Evolutionary conservation across 2,329 filamentous ascomycete genomes (phyloP).

Genomic region (Fusarium annulatum): DNA sequence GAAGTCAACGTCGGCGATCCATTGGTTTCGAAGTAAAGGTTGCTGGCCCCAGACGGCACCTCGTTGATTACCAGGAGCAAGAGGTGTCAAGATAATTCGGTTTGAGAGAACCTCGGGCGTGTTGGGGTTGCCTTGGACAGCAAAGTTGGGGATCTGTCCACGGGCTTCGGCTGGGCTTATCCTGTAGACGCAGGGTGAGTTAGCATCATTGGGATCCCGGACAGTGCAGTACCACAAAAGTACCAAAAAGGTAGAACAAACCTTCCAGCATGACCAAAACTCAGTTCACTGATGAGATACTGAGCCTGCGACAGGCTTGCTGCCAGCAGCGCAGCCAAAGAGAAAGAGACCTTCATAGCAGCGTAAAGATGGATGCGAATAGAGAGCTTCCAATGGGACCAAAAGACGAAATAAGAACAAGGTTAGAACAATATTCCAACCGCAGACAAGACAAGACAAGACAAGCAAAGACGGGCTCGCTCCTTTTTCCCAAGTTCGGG

Average conservation of each 20-base stretch:
- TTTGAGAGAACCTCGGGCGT: constrained; percentile 80
- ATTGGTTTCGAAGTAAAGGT: constrained; percentile 72
- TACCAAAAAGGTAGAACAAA: constrained; percentile 48
- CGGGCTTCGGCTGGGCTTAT: constrained; percentile 70
- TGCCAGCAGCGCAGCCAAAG: constrained; percentile 57
- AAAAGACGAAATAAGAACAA: constrained; percentile 22
- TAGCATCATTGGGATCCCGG: constrained; percentile 1
- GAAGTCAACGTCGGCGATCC: constrained; percentile 88
- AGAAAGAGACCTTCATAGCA: constrained; percentile 59
- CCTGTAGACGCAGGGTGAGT: constrained; percentile 52
- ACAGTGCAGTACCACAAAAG: constrained; percentile 1
- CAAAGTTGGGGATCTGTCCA: constrained; percentile 64
- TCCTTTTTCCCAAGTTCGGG: constrained; percentile 14
- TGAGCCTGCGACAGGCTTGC: constrained; percentile 68
- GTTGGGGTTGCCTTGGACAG: constrained; percentile 64
- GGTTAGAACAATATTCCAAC: constrained; percentile 14
- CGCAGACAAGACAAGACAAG: constrained; percentile 1
- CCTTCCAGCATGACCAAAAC: constrained; percentile 79
- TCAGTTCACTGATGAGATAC: constrained; percentile 76
- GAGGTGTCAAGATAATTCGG: constrained; percentile 90
- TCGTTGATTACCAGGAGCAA: constrained; percentile 85
- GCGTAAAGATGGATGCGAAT: constrained; percentile 34
- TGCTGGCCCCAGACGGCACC: constrained; percentile 83
- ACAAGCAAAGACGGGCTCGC: constrained; percentile 8
- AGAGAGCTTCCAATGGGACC: constrained; percentile 1